Conservation (phyloP, 257 asterid genomes). For the Verbascum thapsus region DNA sequence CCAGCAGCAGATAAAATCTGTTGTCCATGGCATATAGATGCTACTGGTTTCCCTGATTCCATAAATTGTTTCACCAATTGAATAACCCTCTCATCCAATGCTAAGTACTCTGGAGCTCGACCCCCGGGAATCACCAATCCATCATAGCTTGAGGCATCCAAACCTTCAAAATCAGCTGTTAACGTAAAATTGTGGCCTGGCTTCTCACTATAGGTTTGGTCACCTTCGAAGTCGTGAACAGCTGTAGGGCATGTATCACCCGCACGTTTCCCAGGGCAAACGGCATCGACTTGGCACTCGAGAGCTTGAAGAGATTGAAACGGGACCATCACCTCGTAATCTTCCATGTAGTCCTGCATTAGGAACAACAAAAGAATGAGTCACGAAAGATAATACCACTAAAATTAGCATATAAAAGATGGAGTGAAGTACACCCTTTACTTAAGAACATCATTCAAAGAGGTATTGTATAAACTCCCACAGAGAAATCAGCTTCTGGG, state of each 20-base stretch:
- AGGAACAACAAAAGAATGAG: constrained; percentile 17
- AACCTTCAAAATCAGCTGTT: constrained; percentile 58
- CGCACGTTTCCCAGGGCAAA: constrained; percentile 73
- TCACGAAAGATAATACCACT: constrained; percentile 3
- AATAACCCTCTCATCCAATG: constrained; percentile 65
- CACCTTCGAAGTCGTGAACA: constrained; percentile 97
- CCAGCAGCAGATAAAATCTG: constrained; percentile 97
- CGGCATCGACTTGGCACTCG: constrained; percentile 83
- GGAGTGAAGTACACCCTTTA: constrained; percentile 7
- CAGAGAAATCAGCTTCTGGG: neutral
- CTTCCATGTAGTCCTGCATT: constrained; percentile 94
- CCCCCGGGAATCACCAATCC: constrained; percentile 98
- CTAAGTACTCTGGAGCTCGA: constrained; percentile 95
- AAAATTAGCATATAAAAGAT: constrained; percentile 7
- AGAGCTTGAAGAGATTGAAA: constrained; percentile 92
- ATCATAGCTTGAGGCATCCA: constrained; percentile 71
- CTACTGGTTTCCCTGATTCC: constrained; percentile 86
- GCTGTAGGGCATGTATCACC: constrained; percentile 87
- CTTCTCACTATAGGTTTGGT: constrained; percentile 95
- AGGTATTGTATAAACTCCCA: neutral
- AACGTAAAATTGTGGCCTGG: constrained; percentile 89
- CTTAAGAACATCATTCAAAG: neutral
- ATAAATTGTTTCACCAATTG: constrained; percentile 70
- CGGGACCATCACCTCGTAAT: constrained; percentile 90
- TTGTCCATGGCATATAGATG: constrained; percentile 97